Evolutionary conservation across 1,139 yeast species (phyloP).

Genomic region (Blastobotrys apis): DNA sequence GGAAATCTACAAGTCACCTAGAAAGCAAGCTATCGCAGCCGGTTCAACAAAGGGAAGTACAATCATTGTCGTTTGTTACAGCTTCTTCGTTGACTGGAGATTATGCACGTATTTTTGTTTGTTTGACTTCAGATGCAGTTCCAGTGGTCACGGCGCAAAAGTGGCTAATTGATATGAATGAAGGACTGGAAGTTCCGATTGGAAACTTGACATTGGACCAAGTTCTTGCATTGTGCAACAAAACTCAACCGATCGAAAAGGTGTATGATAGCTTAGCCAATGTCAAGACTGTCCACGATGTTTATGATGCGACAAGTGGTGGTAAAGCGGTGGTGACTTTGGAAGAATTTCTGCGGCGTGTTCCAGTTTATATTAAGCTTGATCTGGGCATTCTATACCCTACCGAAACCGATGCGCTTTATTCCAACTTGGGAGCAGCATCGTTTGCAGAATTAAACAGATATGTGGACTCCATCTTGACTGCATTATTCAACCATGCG

Average conservation of each 20-base stretch:
- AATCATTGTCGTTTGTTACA: constrained; percentile 71
- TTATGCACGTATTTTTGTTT: constrained; percentile 66
- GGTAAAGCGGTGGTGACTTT: constrained; percentile 52
- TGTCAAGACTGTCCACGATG: constrained; percentile 27
- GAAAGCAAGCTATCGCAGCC: constrained; percentile 25
- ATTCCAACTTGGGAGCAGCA: constrained; percentile 44
- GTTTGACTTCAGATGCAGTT: constrained; percentile 75
- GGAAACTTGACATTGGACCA: constrained; percentile 44
- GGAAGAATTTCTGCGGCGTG: constrained; percentile 50
- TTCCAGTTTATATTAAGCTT: constrained; percentile 60
- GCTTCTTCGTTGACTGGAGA: constrained; percentile 87
- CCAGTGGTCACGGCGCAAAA: constrained; percentile 58
- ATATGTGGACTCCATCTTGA: constrained; percentile 70
- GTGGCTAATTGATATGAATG: constrained; percentile 45
- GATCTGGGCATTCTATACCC: constrained; percentile 82
- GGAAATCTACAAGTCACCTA: constrained; percentile 75
- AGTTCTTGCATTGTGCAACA: constrained; percentile 31
- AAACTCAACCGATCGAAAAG: constrained; percentile 13
- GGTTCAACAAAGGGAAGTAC: constrained; percentile 19
- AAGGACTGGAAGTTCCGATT: constrained; percentile 48
- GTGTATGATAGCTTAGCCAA: constrained; percentile 22
- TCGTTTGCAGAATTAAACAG: constrained; percentile 52
- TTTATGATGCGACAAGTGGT: constrained; percentile 36
- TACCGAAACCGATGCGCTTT: constrained; percentile 57
- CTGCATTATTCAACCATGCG: constrained; percentile 74